phyloP scores from a whole-genome alignment of 2,329 filamentous ascomycete genomes.

The Alternaria novae-zelandiae region DNA sequence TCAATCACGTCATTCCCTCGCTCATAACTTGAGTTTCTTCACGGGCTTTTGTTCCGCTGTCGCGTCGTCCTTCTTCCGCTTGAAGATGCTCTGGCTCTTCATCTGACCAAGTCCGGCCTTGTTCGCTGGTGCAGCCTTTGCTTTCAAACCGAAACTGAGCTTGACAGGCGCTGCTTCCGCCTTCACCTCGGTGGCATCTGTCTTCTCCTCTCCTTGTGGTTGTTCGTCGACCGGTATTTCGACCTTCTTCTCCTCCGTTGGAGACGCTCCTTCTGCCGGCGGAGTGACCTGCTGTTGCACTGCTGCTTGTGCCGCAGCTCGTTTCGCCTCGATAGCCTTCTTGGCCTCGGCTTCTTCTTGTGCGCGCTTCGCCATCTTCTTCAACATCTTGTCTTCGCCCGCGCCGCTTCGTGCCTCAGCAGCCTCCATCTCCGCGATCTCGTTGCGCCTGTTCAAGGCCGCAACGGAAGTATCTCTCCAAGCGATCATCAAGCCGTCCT shows the following conservation, averaged over 20 bases:
- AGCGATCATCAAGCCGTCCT: constrained; percentile 82
- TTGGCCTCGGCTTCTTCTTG: constrained; percentile 59
- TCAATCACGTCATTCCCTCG: not conserved
- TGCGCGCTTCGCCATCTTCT: constrained; percentile 82
- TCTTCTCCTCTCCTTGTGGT: constrained; percentile 84
- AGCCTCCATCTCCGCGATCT: constrained; percentile 80
- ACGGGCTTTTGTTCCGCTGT: constrained; percentile 32
- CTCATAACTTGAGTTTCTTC: constrained; percentile 46
- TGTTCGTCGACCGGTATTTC: constrained; percentile 73
- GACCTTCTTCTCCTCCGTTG: constrained; percentile 47
- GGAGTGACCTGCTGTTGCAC: constrained; percentile 43
- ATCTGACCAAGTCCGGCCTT: constrained; percentile 40
- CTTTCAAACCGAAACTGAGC: constrained; percentile 26
- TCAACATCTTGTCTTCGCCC: constrained; percentile 80
- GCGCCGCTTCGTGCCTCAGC: constrained; percentile 92
- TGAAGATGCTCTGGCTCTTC: constrained; percentile 48
- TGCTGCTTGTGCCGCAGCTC: constrained; percentile 51
- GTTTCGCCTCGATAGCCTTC: constrained; percentile 49
- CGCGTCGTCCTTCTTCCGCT: constrained; percentile 39
- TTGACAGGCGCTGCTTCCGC: constrained; percentile 35
- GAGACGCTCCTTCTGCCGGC: constrained; percentile 35
- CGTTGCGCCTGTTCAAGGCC: constrained; percentile 79
- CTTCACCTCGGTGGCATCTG: constrained; percentile 49
- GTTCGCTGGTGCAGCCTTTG: constrained; percentile 22
- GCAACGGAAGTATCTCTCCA: constrained; percentile 95